A percentile compares a stretch with the other conserved stretches of the same genome.
Conservation (phyloP, 495 filamentous ascomycete species). For the Podospora pseudoanserina region DNA sequence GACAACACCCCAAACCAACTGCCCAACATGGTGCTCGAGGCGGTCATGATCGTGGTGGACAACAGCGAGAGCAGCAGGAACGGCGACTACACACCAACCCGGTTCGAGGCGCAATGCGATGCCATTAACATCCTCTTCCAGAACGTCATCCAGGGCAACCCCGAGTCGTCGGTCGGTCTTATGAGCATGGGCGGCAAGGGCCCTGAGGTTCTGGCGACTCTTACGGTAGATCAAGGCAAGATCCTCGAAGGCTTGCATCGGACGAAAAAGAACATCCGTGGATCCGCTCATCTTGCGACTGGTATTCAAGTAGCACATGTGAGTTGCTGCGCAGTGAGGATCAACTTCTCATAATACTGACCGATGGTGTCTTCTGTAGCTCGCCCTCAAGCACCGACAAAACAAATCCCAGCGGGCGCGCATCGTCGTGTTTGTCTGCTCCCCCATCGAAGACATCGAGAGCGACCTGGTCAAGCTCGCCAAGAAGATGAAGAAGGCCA, state of each 20-base stretch:
- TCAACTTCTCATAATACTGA: constrained; percentile 1
- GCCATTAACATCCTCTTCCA: constrained; percentile 92
- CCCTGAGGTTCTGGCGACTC: constrained; percentile 91
- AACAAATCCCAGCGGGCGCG: constrained; percentile 94
- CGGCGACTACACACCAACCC: constrained; percentile 90
- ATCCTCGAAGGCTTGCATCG: constrained; percentile 89
- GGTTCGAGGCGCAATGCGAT: constrained; percentile 94
- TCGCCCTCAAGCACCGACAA: constrained; percentile 96
- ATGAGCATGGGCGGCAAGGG: constrained; percentile 99
- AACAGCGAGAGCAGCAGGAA: constrained; percentile 98
- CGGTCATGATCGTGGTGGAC: constrained; percentile 76
- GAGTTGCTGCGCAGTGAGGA: constrained; percentile 37
- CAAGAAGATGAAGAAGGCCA: constrained; percentile 97
- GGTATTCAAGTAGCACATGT: constrained; percentile 93
- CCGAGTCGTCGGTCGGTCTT: constrained; percentile 92
- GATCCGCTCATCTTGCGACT: constrained; percentile 78
- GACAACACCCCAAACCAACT: constrained; percentile 9
- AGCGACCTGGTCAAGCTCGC: constrained; percentile 84
- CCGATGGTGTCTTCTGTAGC: constrained; percentile 41
- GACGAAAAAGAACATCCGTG: constrained; percentile 95
- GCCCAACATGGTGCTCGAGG: constrained; percentile 58
- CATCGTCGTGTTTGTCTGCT: constrained; percentile 94
- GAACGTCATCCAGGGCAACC: constrained; percentile 88
- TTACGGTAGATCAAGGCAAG: constrained; percentile 93
- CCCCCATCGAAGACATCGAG: constrained; percentile 82